Percentiles rank a stretch among this genome's conserved stretches.
phyloP scores from a whole-genome alignment of 768 basidiomycete species.

The Melanogaster broomeanus region DNA sequence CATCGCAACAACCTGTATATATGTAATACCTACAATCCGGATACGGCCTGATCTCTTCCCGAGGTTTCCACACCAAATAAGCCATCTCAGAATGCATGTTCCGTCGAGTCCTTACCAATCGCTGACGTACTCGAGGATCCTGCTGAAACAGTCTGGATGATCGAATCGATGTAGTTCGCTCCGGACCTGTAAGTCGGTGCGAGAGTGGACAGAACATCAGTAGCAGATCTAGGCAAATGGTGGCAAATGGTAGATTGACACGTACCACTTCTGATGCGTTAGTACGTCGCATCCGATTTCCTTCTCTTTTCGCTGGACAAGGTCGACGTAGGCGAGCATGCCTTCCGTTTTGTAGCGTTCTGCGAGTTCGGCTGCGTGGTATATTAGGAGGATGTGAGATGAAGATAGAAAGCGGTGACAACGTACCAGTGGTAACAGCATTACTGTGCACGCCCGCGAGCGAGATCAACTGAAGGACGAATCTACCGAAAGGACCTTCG shows the following conservation, averaged over 20 bases:
- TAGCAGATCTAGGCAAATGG: not conserved
- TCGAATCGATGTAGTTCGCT: slow-evolving; percentile 87
- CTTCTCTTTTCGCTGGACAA: slow-evolving; percentile 86
- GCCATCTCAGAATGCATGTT: slow-evolving; percentile 67
- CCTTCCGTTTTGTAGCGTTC: slow-evolving; percentile 81
- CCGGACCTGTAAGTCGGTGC: slow-evolving; percentile 66
- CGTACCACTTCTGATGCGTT: slow-evolving; percentile 92
- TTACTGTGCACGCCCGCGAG: slow-evolving; percentile 88
- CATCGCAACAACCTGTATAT: too few relatives aligned
- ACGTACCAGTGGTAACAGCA: slow-evolving; percentile 72
- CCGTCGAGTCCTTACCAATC: slow-evolving; percentile 85
- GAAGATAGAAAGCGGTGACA: not conserved
- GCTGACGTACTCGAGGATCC: slow-evolving; percentile 88
- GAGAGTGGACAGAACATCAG: not conserved
- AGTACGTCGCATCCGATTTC: slow-evolving; percentile 88
- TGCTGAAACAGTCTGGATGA: slow-evolving; percentile 79
- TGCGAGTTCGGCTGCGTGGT: slow-evolving; percentile 68
- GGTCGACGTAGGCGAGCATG: slow-evolving; percentile 90
- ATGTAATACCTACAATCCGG: too few relatives aligned
- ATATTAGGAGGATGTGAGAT: slow-evolving; percentile 6
- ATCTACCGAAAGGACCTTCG: slow-evolving; percentile 44
- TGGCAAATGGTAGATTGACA: slow-evolving; percentile 1
- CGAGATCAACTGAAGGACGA: slow-evolving; percentile 87
- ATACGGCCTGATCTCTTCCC: slow-evolving; percentile 5
- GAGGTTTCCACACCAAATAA: not conserved